Base-by-base conservation (phyloP, 2,329 filamentous ascomycete species). In the Talaromyces rugulosus region DNA sequence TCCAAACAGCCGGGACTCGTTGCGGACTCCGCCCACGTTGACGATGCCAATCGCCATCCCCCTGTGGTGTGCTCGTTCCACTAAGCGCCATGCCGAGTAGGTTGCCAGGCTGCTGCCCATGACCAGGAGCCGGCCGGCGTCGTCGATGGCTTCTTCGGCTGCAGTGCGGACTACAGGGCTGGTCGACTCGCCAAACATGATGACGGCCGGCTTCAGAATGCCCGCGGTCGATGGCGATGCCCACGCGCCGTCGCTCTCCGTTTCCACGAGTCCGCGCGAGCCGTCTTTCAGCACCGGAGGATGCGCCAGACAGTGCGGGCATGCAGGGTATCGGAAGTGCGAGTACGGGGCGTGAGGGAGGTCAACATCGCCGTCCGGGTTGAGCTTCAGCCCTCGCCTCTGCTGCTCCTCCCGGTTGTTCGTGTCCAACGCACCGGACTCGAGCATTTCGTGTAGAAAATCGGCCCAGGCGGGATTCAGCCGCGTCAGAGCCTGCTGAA, bases 121-220 rank as follows among this genome's bases (percentile, higher is more conserved):
- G 8, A 98, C 84, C 27, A 98, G 80, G 40, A 98, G 76, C 63
- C 86, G 85, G 5, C 87, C 87, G 1, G 92, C 90, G 31, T 83
- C 83, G 70, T 97, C 91, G 56, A 98, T 86, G 12, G 90, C 89
- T 31, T 86, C 78, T 71, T 98, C 93, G 1, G 93, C 94, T 0
- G 87, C 87, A 1, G 79, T 75, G 74, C 96, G 97, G 40, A 93
- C 87, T 1, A 77, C 70, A 1, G 78, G 75, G 0, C 85, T 81
- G 56, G 98, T 96, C 63, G 87, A 93, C 76, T 98, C 95, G 16
- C 95, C 95, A 74, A 98, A 98, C 92, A 98, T 97, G 69, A 93
- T 88, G 2, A 99, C 93, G 0, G 91, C 91, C 3, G 95, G 95
- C 72, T 98, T 98, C 60, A 99, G 75, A 42, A 98, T 86, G 2